Conservation (phyloP, 305 asterid species). For the Fraxinus baroniana region DNA sequence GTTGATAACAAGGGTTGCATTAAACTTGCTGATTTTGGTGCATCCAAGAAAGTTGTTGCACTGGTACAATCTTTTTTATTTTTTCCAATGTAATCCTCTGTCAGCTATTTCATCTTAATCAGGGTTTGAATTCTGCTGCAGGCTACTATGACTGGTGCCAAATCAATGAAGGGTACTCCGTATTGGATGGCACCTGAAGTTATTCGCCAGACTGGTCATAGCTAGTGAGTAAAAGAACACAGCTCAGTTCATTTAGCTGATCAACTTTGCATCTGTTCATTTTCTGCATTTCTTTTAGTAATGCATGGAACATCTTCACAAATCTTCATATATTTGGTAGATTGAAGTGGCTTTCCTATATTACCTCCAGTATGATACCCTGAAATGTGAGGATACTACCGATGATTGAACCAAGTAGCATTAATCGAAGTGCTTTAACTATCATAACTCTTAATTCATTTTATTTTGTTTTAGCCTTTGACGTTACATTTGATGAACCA, state of each 20-base stretch:
- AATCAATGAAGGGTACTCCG: conserved; percentile 99
- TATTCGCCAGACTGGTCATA: conserved; percentile 97
- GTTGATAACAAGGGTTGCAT: conserved; percentile 93
- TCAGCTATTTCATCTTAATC: conserved; percentile 21
- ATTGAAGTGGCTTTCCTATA: not conserved
- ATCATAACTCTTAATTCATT: not conserved
- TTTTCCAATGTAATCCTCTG: not conserved
- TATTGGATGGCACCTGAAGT: conserved; percentile 99
- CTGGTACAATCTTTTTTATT: conserved; percentile 44
- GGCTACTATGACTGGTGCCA: conserved; percentile 98
- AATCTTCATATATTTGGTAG: not conserved
- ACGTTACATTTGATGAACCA: not conserved
- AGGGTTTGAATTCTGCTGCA: conserved; percentile 37
- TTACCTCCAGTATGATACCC: not conserved
- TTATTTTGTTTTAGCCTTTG: not conserved
- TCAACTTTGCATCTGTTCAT: conserved; percentile 16
- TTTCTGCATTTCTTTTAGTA: conserved; percentile 6
- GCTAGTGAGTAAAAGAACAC: conserved; percentile 68
- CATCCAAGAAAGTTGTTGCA: conserved; percentile 93
- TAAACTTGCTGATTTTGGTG: conserved; percentile 96
- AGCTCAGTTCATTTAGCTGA: conserved; percentile 19
- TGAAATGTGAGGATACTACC: not conserved
- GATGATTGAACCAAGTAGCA: not conserved
- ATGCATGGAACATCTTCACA: not conserved
- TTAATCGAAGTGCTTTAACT: not conserved